These are phyloP conservation scores for Cucurbita maxima DNA, from an alignment of 306 rosid genomes.

Conservation along the genomic window DNA sequence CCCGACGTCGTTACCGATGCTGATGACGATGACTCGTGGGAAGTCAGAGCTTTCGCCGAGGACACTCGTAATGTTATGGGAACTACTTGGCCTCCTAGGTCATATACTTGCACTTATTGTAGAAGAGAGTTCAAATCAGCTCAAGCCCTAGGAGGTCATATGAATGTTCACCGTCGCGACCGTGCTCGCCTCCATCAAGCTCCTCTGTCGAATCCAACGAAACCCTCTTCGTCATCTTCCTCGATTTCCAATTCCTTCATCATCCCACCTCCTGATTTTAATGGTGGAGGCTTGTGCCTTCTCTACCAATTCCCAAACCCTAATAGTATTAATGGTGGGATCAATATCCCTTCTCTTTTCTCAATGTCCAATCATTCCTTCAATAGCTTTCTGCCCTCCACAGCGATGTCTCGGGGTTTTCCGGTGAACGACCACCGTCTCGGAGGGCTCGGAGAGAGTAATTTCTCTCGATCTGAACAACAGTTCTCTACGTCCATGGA, in stretches of 20 bases:
- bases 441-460: background rate
- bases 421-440: background rate
- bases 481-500: background rate
- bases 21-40: slow-evolving; percentile 87
- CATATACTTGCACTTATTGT: slow-evolving; percentile 79
- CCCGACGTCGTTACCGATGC: slow-evolving; percentile 27
- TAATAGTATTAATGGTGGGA: slow-evolving; percentile 13
- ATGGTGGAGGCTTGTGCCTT: slow-evolving; percentile 43
- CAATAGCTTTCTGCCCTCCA: slow-evolving; percentile 14
- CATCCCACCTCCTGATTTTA: slow-evolving; percentile 48
- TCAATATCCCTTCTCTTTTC: slow-evolving; percentile 22
- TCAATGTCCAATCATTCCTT: slow-evolving; percentile 32
- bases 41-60: slow-evolving; percentile 76
- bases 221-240: background rate
- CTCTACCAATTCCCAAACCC: slow-evolving; percentile 66
- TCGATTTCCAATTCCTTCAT: slow-evolving; percentile 3
- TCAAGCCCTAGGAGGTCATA: slow-evolving; percentile 95
- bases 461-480: background rate
- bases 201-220: slow-evolving; percentile 1
- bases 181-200: slow-evolving; percentile 76
- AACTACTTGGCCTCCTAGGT: slow-evolving; percentile 90
- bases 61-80: slow-evolving; percentile 69
- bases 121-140: slow-evolving; percentile 79
- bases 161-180: slow-evolving; percentile 99
- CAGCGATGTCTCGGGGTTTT: slow-evolving; percentile 13